Conservation (phyloP, 441 rosid genomes). For the Metrosideros polymorpha region DNA sequence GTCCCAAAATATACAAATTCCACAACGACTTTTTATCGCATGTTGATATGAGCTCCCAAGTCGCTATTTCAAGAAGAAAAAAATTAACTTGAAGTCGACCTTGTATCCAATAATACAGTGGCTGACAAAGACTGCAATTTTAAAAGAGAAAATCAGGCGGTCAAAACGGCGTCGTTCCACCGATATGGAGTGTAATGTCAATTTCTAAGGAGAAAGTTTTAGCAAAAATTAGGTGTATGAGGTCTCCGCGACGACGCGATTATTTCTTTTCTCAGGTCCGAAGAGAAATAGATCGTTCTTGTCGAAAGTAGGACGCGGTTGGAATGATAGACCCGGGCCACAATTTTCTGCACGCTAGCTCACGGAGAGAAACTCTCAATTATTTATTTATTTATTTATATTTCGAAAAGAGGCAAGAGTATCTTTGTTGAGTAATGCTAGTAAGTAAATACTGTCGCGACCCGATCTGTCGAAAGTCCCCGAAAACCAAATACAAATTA, state of each 20-base stretch:
- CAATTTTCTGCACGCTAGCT: fast-evolving
- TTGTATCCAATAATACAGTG: not conserved
- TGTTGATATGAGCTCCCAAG: not conserved
- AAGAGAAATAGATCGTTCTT: not conserved
- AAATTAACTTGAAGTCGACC: not conserved
- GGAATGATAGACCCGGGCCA: not conserved
- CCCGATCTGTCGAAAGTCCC: not conserved
- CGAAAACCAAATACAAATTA: not conserved
- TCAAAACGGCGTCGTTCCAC: not conserved
- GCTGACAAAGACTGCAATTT: not conserved
- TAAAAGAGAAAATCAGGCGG: not conserved
- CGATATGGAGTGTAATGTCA: not conserved
- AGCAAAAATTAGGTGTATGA: too few relatives aligned
- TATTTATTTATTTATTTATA: not conserved
- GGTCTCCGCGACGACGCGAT: not conserved
- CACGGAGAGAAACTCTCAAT: not conserved
- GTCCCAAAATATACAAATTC: too few relatives aligned
- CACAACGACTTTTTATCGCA: not conserved
- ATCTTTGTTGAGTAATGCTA: too few relatives aligned
- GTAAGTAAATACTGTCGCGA: too few relatives aligned
- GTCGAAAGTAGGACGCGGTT: not conserved
- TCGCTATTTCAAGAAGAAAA: not conserved
- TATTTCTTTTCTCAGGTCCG: not conserved
- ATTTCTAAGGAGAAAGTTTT: too few relatives aligned
- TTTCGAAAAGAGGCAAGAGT: not conserved